Evolutionary conservation across 2,329 filamentous ascomycete genomes (phyloP).

Genomic region (Kalaharituber pfeilii): DNA sequence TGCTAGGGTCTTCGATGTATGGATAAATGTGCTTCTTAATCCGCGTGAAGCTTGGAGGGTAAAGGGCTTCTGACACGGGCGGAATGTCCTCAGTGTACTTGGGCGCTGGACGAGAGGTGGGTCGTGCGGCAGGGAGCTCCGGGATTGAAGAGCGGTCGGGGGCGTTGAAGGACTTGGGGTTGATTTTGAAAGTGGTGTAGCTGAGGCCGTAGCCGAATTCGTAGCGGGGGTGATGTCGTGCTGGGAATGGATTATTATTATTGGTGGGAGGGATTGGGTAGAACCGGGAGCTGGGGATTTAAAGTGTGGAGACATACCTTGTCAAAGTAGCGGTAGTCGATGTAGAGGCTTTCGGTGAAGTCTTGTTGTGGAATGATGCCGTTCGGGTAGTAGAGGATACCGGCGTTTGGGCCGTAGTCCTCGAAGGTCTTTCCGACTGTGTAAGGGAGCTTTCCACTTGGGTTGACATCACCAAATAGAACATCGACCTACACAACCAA

Average conservation of each 20-base stretch:
- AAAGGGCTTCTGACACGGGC: constrained; percentile 39
- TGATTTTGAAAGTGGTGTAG: constrained; percentile 56
- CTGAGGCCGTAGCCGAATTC: constrained; percentile 76
- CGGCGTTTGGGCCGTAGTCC: constrained; percentile 58
- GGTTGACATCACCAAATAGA: constrained; percentile 59
- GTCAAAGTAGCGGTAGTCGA: constrained; percentile 85
- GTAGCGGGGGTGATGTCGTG: constrained; percentile 35
- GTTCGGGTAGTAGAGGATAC: constrained; percentile 53
- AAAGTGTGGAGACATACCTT: constrained; percentile 51
- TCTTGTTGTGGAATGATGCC: constrained; percentile 60
- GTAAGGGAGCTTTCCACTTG: constrained; percentile 71
- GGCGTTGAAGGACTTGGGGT: constrained; percentile 34
- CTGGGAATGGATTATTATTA: background rate
- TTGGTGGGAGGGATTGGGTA: constrained; percentile 37
- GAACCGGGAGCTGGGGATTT: too few relatives aligned
- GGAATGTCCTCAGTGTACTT: constrained; percentile 40
- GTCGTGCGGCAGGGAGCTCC: constrained; percentile 27
- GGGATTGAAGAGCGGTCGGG: constrained; percentile 21
- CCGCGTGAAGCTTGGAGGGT: constrained; percentile 40
- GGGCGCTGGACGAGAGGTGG: constrained; percentile 34
- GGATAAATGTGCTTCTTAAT: constrained; percentile 58
- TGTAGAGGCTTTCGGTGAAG: constrained; percentile 65
- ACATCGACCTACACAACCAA: too few relatives aligned
- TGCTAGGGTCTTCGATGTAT: constrained; percentile 40
- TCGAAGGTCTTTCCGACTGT: constrained; percentile 57